A percentile compares a stretch with the other conserved stretches of the same genome.
Conservation (phyloP, 768 basidiomycete genomes). For the Pulveroboletus sp. region DNA sequence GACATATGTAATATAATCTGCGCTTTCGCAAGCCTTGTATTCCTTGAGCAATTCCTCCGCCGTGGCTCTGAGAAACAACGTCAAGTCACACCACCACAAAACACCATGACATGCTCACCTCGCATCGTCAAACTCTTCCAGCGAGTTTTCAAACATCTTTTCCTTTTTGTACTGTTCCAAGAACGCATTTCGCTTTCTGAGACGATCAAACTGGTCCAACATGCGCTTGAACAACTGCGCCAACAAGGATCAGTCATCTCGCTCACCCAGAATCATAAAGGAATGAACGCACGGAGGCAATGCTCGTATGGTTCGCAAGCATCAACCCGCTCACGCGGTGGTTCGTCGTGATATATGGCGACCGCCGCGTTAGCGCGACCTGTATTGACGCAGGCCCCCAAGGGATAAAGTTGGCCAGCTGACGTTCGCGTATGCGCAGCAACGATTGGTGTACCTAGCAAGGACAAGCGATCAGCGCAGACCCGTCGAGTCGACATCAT, state of each 20-base stretch:
- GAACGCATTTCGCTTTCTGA: conserved; percentile 88
- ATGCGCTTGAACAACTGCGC: conserved; percentile 89
- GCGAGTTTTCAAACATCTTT: conserved; percentile 87
- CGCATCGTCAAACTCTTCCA: conserved; percentile 98
- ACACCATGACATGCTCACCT: conserved; percentile 52
- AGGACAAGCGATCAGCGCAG: neutral
- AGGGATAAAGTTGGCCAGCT: conserved; percentile 96
- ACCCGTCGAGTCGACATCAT: neutral
- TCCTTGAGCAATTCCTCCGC: conserved; percentile 88
- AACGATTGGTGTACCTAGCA: conserved; percentile 93
- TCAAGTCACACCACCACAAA: neutral
- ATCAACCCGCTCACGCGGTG: conserved; percentile 97
- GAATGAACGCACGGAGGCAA: conserved; percentile 74
- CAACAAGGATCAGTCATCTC: neutral
- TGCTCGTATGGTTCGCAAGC: conserved; percentile 99
- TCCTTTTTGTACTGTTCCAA: conserved; percentile 98
- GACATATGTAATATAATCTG: conserved; percentile 90
- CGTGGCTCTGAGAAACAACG: conserved; percentile 56
- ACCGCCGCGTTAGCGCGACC: conserved; percentile 89
- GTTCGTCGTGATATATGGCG: conserved; percentile 82
- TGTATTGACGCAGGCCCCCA: conserved; percentile 99
- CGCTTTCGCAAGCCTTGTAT: conserved; percentile 94
- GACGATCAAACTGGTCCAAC: conserved; percentile 90
- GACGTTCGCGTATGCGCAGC: conserved; percentile 92
- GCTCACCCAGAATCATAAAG: neutral